Evolutionary conservation across 2,329 filamentous ascomycete genomes (phyloP).

Genomic region (Penicillium olsonii): DNA sequence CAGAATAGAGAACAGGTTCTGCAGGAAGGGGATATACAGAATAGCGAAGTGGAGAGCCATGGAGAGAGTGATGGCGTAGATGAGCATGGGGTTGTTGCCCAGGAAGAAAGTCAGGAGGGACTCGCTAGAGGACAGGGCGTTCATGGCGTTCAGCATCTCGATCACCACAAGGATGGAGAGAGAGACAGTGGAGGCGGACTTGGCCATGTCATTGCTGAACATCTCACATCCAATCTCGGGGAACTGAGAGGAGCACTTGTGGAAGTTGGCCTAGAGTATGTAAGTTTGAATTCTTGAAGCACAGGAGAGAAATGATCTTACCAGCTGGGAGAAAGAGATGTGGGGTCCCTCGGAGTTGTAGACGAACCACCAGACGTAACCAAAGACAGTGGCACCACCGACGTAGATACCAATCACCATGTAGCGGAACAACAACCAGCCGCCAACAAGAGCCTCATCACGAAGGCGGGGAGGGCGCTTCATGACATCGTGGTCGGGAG

Average conservation of each 20-base stretch:
- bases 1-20: slow-evolving; percentile 85
- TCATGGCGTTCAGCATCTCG: slow-evolving; percentile 99
- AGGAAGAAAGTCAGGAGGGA: slow-evolving; percentile 88
- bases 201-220: slow-evolving; percentile 82
- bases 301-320: slow-evolving; percentile 36
- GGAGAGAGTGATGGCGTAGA: slow-evolving; percentile 88
- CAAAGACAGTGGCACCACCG: slow-evolving; percentile 88
- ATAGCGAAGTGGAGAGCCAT: slow-evolving; percentile 96
- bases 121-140: slow-evolving; percentile 92
- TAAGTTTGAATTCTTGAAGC: slow-evolving; percentile 15
- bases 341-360: slow-evolving; percentile 87
- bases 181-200: slow-evolving; percentile 88
- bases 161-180: slow-evolving; percentile 91
- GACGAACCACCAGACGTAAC: slow-evolving; percentile 99
- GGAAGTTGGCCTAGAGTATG: slow-evolving; percentile 71
- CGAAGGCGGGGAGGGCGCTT: slow-evolving; percentile 85
- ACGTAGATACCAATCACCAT: slow-evolving; percentile 96
- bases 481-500: slow-evolving; percentile 98
- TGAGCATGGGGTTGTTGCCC: slow-evolving; percentile 99
- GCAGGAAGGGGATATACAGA: slow-evolving; percentile 86
- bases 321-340: slow-evolving; percentile 84
- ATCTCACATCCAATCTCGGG: slow-evolving; percentile 89
- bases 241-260: slow-evolving; percentile 83
- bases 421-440: slow-evolving; percentile 97
- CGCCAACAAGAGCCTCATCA: slow-evolving; percentile 86